Evolutionary conservation across 805 yeast genomes (phyloP), one percentile per base, ranked within the genome.

Genomic region (Hanseniaspora nectarophila): DNA sequence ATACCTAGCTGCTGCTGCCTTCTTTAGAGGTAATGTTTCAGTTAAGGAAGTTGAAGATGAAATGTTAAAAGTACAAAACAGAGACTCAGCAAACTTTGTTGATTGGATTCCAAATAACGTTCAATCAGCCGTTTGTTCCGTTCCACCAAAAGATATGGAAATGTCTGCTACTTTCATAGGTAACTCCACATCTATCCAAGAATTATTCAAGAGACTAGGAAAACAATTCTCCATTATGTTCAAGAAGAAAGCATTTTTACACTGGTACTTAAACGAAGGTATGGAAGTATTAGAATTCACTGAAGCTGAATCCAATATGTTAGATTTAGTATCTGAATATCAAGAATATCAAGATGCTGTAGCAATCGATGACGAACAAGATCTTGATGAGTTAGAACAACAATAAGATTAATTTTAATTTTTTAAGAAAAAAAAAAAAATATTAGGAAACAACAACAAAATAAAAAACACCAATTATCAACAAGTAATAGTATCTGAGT

Each of bases 41-140:
- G 85, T 85, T 53, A 86, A 85, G 70, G 96, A 88, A 71, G 95
- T 88, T 56, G 96, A 88, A 68, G 96, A 88, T 66, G 94, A 86
- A 69, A 85, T 87, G 88, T 78, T 73, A 67, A 80, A 79, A 66
- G 85, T 85, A 56, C 92, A 86, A 71, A 78, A 82, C 56, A 81
- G 83, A 70, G 83, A 86, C 70, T 74, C 87, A 23, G 78, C 81
- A 55, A 81, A 83, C 67, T 88, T 88, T 63, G 96, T 88, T 51
- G 95, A 87, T 68, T 88, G 95, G 95, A 88, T 88, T 70, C 95
- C 96, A 61, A 85, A 85, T 69, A 88, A 88, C 64, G 94, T 88
- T 58, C 95, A 88, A 73, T 83, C 95, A 34, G 88, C 96, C 45
- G 86, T 88, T 54, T 88, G 96, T 70, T 80, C 89, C 21, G 92